These are phyloP conservation scores for Lentinula guzmanii DNA, from an alignment of 768 basidiomycete species.

Conservation along the genomic window DNA sequence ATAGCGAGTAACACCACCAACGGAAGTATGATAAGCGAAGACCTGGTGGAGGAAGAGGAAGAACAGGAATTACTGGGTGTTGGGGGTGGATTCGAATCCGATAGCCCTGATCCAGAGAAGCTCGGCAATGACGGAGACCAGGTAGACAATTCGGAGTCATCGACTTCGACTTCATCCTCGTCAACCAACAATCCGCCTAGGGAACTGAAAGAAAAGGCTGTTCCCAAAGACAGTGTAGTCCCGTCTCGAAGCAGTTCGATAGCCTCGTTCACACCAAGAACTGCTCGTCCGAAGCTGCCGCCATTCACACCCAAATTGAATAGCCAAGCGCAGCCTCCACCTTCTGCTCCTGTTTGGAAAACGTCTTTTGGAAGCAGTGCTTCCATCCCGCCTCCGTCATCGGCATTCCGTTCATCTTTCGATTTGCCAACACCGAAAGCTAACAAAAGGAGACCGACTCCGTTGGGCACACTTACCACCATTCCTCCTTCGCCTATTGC, in stretches of 20 bases:
- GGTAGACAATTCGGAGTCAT: conserved; percentile 25
- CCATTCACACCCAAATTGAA: background rate
- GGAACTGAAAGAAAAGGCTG: conserved; percentile 20
- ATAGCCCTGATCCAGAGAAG: conserved; percentile 14
- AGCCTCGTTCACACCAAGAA: conserved; percentile 17
- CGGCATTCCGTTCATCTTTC: conserved; percentile 50
- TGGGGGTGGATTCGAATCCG: conserved; percentile 57
- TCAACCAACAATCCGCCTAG: conserved; percentile 39
- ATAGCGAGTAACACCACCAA: conserved; percentile 64
- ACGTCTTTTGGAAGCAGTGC: conserved; percentile 36
- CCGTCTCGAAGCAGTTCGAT: conserved; percentile 15
- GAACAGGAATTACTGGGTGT: conserved; percentile 66
- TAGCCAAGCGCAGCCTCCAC: conserved; percentile 28
- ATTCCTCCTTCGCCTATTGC: conserved; percentile 71
- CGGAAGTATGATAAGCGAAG: conserved; percentile 70
- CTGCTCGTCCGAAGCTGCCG: conserved; percentile 18
- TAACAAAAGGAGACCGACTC: conserved; percentile 59
- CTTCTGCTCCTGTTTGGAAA: conserved; percentile 55
- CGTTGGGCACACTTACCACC: conserved; percentile 57
- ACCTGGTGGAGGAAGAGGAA: conserved; percentile 79
- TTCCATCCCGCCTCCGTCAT: conserved; percentile 41
- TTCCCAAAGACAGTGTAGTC: conserved; percentile 17
- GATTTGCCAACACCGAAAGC: conserved; percentile 26
- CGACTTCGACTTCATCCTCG: conserved; percentile 10
- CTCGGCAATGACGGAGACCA: conserved; percentile 16